Evolutionary conservation across 805 yeast species (phyloP), one percentile per base, ranked within the genome.

Genomic region (Priceomyces melissophilus): DNA sequence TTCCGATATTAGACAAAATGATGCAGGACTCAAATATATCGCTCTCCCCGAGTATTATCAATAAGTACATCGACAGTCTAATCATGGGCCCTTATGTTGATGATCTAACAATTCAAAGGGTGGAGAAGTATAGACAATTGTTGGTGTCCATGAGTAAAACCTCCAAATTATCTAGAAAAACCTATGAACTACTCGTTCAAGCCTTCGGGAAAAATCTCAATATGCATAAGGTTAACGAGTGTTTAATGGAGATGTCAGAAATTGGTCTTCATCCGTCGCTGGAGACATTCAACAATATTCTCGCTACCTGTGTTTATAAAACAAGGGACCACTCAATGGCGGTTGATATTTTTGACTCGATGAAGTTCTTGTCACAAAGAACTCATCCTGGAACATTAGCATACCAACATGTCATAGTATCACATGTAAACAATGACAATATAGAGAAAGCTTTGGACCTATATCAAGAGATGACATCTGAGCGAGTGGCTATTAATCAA

Each of bases 371-470:
- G 49, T 79, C 93, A 1, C 54, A 69, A 3, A 65, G 69, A 20
- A 79, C 89, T 11, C 73, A 78, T 37, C 96, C 98, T 0, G 84
- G 81, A 36, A 53, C 77, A 0, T 61, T 64, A 12, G 78, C 89
- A 1, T 93, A 89, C 59, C 80, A 82, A 43, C 76, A 84, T 4
- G 78, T 89, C 69, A 76, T 91, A 10, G 71, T 80, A 9, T 68
- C 87, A 6, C 80, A 85, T 46, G 77, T 82, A 3, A 75, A 76
- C 46, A 73, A 78, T 40, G 71, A 77, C 37, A 77, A 86, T 40
- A 68, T 86, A 10, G 90, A 88, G 44, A 81, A 76, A 48, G 95
- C 89, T 0, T 57, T 90, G 27, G 91, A 86, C 53, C 67, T 90
- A 10, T 84, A 78, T 53, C 76, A 78, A 26, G 97, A 89, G 54